Percentiles rank a stretch among this genome's conserved stretches.
These are phyloP conservation scores for Globisporangium cystogenes DNA, from an alignment of 352 stramenopile genomes.

Conservation along the genomic window DNA sequence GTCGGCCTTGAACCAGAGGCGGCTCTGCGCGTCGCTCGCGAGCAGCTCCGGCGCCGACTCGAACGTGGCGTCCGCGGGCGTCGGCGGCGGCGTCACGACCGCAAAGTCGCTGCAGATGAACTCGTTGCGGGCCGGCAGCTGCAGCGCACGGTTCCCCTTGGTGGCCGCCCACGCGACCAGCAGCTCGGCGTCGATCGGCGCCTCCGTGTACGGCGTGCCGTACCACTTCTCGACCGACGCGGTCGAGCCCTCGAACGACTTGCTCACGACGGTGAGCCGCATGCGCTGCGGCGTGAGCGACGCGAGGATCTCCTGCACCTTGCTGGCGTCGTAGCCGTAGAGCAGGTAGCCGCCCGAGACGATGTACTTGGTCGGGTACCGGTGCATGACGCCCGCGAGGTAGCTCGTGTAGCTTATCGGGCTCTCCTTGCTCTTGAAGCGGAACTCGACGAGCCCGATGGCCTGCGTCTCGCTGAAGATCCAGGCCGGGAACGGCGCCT, in stretches of 20 bases:
- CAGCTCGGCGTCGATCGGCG: slow-evolving; percentile 20
- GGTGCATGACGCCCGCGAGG: slow-evolving; percentile 64
- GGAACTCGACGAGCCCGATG: slow-evolving; percentile 51
- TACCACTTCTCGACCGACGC: slow-evolving; percentile 60
- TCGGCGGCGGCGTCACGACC: slow-evolving; percentile 24
- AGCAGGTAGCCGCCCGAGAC: slow-evolving; percentile 57
- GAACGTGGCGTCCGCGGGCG: slow-evolving; percentile 2
- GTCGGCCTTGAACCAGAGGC: slow-evolving; percentile 66
- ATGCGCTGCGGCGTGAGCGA: slow-evolving; percentile 43
- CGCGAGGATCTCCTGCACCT: slow-evolving; percentile 48
- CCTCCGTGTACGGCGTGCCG: slow-evolving; percentile 51
- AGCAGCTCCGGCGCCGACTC: slow-evolving; percentile 4
- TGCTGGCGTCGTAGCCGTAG: slow-evolving; percentile 54
- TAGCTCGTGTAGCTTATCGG: slow-evolving; percentile 66
- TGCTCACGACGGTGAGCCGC: slow-evolving; percentile 63
- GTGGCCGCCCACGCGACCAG: slow-evolving; percentile 34
- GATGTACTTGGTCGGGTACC: slow-evolving; percentile 51
- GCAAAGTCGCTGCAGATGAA: slow-evolving; percentile 77
- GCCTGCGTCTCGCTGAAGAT: slow-evolving; percentile 67
- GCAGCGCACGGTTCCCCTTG: slow-evolving; percentile 24
- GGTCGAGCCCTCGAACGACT: slow-evolving; percentile 53
- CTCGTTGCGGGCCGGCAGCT: slow-evolving; percentile 59
- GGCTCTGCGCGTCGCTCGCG: slow-evolving; percentile 35
- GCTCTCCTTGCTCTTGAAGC: slow-evolving; percentile 77
- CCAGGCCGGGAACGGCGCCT: slow-evolving; percentile 23